Evolutionary conservation across 1,139 yeast genomes (phyloP), one percentile per base, ranked within the genome.

Genomic region (Saccharomyces hybrid): DNA sequence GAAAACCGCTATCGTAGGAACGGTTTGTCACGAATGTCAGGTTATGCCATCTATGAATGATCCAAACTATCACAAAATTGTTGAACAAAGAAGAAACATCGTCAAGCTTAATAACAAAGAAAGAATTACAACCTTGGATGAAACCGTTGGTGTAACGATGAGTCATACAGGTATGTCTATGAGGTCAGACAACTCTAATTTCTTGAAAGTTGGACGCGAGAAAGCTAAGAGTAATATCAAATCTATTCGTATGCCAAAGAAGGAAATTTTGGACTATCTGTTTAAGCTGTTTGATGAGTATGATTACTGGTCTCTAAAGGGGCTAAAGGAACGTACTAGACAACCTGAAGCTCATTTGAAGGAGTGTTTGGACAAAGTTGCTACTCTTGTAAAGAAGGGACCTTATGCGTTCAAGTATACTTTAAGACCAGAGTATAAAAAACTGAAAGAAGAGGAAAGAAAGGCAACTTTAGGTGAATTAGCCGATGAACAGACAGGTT

Each of bases 241-340:
- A 67, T 96, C 97, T 42, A 89, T 88, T 59, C 82, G 99, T 70
- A 87, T 93, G 85, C 96, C 96, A 46, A 85, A 88, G 74, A 89
- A 88, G 71, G 97, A 90, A 61, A 80, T 93, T 55, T 80, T 93
- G 77, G 97, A 91, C 71, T 74, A 88, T 63, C 75, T 93, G 59
- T 93, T 95, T 79, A 79, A 88, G 62, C 77, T 93, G 63, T 93
- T 93, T 71, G 97, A 90, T 69, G 95, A 91, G 70, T 90, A 88
- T 70, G 98, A 93, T 68, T 93, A 91, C 71, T 93, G 99, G 99
- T 85, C 95, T 11, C 78, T 93, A 78, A 90, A 90, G 71, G 97
- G 97, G 42, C 76, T 93, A 58, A 87, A 90, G 68, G 99, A 93
- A 69, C 81, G 96, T 63, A 90, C 98, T 2, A 85, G 85, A 66